A percentile compares a stretch with the other conserved stretches of the same genome.
These are phyloP conservation scores for Micractinium conductrix DNA, from an alignment of 139 green algal genomes.

Conservation along the genomic window DNA sequence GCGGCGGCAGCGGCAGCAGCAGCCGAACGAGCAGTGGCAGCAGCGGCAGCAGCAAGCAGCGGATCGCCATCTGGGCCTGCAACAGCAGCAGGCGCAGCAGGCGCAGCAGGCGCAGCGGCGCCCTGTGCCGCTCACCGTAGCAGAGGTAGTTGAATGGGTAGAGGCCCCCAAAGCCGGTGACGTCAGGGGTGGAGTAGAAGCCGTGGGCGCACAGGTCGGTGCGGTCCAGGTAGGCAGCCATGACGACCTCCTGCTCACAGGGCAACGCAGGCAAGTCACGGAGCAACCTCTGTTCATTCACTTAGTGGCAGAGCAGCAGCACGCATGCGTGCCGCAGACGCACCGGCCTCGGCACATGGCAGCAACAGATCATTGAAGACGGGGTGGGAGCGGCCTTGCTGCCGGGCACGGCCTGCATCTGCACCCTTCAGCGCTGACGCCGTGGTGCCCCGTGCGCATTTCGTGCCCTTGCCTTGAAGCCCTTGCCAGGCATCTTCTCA, in stretches of 20 bases:
- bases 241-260: constrained; percentile 59
- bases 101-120: background rate
- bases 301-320: no score
- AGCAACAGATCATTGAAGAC: no score
- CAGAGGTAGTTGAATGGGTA: constrained; percentile 96
- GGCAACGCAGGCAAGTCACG: background rate
- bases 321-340: no score
- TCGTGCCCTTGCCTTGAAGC: constrained; percentile 46
- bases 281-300: no score
- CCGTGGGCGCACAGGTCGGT: constrained; percentile 94
- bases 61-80: background rate
- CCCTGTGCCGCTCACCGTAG: constrained; percentile 37
- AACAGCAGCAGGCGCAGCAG: background rate
- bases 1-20: no score
- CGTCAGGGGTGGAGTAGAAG: constrained; percentile 94
- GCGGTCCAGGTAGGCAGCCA: constrained; percentile 84
- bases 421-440: no score
- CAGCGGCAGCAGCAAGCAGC: no score
- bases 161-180: constrained; percentile 82
- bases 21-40: no score
- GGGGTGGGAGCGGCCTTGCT: no score
- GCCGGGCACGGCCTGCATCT: no score
- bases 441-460: no score
- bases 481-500: constrained; percentile 24
- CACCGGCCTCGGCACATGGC: no score